phyloP scores from a whole-genome alignment of 1,139 yeast genomes.

The Yamadazyma diospyri region DNA sequence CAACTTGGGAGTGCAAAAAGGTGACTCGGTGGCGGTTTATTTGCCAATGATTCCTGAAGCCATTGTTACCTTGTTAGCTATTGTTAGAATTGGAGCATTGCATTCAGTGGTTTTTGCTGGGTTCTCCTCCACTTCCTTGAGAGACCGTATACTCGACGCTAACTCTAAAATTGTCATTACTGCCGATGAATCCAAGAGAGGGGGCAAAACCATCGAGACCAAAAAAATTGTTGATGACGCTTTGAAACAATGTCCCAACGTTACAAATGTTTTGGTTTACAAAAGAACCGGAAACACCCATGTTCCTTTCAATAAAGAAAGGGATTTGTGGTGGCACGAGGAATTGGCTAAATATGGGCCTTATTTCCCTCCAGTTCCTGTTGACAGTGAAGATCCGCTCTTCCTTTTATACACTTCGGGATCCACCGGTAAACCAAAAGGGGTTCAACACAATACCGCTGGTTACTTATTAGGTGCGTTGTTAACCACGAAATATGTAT shows the following conservation, averaged over 20 bases:
- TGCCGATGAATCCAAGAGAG: constrained; percentile 78
- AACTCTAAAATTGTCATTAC: constrained; percentile 70
- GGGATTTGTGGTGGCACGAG: constrained; percentile 84
- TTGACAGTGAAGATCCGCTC: constrained; percentile 58
- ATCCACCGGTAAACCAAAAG: constrained; percentile 69
- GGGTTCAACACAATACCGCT: constrained; percentile 72
- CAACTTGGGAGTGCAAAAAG: constrained; percentile 68
- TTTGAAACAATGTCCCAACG: constrained; percentile 63
- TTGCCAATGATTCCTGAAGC: constrained; percentile 89
- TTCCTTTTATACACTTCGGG: constrained; percentile 67
- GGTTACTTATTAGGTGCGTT: constrained; percentile 74
- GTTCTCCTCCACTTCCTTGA: constrained; percentile 68
- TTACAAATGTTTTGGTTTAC: constrained; percentile 65
- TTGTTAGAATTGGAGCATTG: constrained; percentile 73
- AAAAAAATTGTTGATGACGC: constrained; percentile 84
- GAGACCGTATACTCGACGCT: constrained; percentile 78
- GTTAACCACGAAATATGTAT: constrained; percentile 67
- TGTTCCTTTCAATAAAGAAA: constrained; percentile 56
- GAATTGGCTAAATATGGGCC: constrained; percentile 66
- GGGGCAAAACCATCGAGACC: constrained; percentile 79
- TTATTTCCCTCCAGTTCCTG: constrained; percentile 59
- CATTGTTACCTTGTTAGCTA: constrained; percentile 66
- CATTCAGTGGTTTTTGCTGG: constrained; percentile 88
- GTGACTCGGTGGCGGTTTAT: constrained; percentile 83
- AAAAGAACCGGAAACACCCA: constrained; percentile 69